phyloP scores from a whole-genome alignment of 106 monocot genomes.

The Platanthera zijinensis region DNA sequence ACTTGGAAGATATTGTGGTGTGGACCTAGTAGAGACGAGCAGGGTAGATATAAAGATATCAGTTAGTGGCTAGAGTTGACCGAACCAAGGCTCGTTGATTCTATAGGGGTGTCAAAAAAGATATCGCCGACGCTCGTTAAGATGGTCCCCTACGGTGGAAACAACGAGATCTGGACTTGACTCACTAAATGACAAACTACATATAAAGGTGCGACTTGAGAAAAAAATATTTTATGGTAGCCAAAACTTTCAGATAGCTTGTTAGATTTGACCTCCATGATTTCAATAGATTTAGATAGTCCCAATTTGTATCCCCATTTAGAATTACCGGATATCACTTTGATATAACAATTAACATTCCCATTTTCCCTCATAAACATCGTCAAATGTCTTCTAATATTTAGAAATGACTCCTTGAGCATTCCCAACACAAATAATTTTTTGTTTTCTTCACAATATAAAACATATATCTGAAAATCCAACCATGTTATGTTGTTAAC shows the following conservation, averaged over 20 bases:
- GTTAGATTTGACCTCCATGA: not conserved
- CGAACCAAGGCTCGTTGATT: too few relatives aligned
- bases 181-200: too few relatives aligned
- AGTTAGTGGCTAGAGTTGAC: too few relatives aligned
- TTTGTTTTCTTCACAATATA: slow-evolving; percentile 65
- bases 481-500: slow-evolving; percentile 56
- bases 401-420: slow-evolving; percentile 55
- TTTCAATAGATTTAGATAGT: slow-evolving; percentile 9
- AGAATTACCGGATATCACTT: not conserved
- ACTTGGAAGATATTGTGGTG: too few relatives aligned
- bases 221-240: slow-evolving; percentile 41
- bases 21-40: too few relatives aligned
- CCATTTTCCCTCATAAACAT: slow-evolving; percentile 15
- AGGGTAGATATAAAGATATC: too few relatives aligned
- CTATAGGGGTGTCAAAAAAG: too few relatives aligned
- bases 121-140: too few relatives aligned
- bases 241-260: slow-evolving; percentile 6
- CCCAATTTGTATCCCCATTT: slow-evolving; percentile 1
- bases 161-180: too few relatives aligned
- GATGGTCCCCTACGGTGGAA: too few relatives aligned
- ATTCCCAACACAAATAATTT: slow-evolving; percentile 44
- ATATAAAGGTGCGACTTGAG: slow-evolving; percentile 52
- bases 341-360: not conserved
- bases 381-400: slow-evolving; percentile 34
- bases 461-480: slow-evolving; percentile 47